A percentile compares a stretch with the other conserved stretches of the same genome.
Evolutionary conservation across 441 rosid genomes (phyloP).

Genomic region (Adansonia gregorii): DNA sequence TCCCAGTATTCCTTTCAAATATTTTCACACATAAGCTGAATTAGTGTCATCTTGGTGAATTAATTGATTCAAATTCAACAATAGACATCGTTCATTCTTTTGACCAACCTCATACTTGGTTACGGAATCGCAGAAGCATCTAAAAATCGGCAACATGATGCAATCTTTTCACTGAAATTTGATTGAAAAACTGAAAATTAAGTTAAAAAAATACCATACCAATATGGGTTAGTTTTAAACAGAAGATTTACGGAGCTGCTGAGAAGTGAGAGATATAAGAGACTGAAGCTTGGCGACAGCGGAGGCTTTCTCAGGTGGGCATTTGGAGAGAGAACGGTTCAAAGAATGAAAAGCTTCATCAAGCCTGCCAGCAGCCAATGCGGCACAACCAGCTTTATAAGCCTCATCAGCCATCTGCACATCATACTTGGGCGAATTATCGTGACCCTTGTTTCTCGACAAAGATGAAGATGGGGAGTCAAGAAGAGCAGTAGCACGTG

Average conservation of each 20-base stretch:
- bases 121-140: neutral
- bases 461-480: conserved; percentile 40
- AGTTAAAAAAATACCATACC: conserved; percentile 21
- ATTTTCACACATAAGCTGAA: conserved; percentile 14
- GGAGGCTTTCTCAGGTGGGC: conserved; percentile 72
- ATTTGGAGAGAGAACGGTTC: conserved; percentile 57
- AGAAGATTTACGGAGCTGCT: conserved; percentile 49
- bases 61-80: neutral
- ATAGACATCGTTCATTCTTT: neutral
- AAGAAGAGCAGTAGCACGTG: conserved; percentile 46
- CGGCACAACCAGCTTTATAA: conserved; percentile 63
- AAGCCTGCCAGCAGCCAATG: conserved; percentile 68
- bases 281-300: conserved; percentile 71
- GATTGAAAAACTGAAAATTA: neutral
- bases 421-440: conserved; percentile 40
- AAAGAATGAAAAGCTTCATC: conserved; percentile 66
- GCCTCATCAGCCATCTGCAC: conserved; percentile 58
- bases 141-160: neutral
- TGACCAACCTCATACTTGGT: neutral
- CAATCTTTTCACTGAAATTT: neutral
- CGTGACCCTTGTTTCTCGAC: conserved; percentile 27
- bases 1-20: neutral
- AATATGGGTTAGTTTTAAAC: conserved; percentile 19
- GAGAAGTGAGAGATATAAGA: conserved; percentile 59
- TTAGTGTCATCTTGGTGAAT: neutral